Evolutionary conservation across 306 rosid species (phyloP), one percentile per base, ranked within the genome.

Genomic region (Cucurbita argyrosperma): DNA sequence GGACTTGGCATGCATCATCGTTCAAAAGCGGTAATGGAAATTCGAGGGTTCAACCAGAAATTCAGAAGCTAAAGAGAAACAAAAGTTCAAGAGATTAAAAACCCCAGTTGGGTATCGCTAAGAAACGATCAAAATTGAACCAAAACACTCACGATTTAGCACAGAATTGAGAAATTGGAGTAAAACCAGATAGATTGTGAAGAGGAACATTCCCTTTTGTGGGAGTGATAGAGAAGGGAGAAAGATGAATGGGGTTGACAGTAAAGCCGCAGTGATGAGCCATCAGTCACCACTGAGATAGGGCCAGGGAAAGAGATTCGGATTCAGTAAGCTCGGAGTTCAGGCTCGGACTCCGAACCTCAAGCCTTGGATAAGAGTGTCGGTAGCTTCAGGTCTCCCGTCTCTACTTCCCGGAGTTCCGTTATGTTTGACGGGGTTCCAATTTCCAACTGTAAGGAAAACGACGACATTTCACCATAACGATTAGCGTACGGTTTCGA

Each of bases 1-100:
- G 2, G 88, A 87, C 72, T 86, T 89, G 0, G 88, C 76, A 71
- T 89, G 97, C 87, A 85, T 87, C 77, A 30, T 92, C 69, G 49
- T 77, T 10, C 16, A 5, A 66, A 66, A 45, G 4, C 10, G 9
- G n/a, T n/a, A 12, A 15, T n/a, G 18, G 11, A 50, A 74, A 57
- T 49, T 52, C 35, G 11, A 49, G 46, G 75, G 11, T 9, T 71
- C 15, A 71, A 15, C 13, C 4, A 38, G 35, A 54, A 73, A 57
- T 16, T 39, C 64, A 37, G 26, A n/a, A 54, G 49, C 35, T 5
- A 21, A 45, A 67, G 13, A 10, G 8, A 6, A 0, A 37, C 5
- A 30, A 62, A 30, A 62, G 12, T 39, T 16, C 23, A 39, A 63
- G 13, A 15, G 10, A 39, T 18, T 1, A 45, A 42, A 67, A 67